Conservation (phyloP, 2,329 filamentous ascomycete genomes). For the Fusarium torulosum region DNA sequence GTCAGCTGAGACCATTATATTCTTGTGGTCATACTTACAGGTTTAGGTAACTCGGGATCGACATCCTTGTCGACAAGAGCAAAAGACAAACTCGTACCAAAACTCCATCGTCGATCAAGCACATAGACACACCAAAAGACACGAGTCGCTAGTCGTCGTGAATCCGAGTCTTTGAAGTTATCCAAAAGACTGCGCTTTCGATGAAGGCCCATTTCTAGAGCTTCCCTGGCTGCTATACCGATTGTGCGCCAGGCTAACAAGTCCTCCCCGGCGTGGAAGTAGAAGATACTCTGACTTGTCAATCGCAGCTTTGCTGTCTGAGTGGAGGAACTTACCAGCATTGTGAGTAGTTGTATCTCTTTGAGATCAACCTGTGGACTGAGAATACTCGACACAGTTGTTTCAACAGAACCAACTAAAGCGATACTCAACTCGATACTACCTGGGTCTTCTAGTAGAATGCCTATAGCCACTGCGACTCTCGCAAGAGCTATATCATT, state of each 20-base stretch:
- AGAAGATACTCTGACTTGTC: conserved; percentile 54
- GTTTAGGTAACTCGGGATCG: conserved; percentile 61
- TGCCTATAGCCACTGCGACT: conserved; percentile 51
- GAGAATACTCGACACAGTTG: conserved; percentile 46
- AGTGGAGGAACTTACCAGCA: conserved; percentile 44
- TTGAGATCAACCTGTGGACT: conserved; percentile 51
- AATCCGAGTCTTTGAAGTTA: conserved; percentile 51
- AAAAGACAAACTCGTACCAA: conserved; percentile 64
- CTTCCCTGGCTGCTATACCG: conserved; percentile 60
- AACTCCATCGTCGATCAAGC: conserved; percentile 65
- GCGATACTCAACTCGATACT: conserved; percentile 48
- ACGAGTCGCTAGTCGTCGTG: conserved; percentile 51
- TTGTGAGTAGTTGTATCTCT: conserved; percentile 51
- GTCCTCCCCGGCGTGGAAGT: conserved; percentile 63
- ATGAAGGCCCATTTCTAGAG: conserved; percentile 63
- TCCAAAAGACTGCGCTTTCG: conserved; percentile 58
- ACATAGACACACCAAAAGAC: conserved; percentile 67
- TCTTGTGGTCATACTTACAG: conserved; percentile 42
- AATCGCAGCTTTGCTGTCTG: not conserved
- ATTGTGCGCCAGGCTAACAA: conserved; percentile 63
- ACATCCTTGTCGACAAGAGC: conserved; percentile 63
- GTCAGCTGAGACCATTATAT: not conserved
- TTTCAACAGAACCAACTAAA: conserved; percentile 50
- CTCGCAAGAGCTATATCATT: conserved; percentile 53
- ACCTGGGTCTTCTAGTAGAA: conserved; percentile 52